These are phyloP conservation scores for Fusarium fracticaudum DNA, from an alignment of 2,329 filamentous ascomycete species.

Conservation along the genomic window DNA sequence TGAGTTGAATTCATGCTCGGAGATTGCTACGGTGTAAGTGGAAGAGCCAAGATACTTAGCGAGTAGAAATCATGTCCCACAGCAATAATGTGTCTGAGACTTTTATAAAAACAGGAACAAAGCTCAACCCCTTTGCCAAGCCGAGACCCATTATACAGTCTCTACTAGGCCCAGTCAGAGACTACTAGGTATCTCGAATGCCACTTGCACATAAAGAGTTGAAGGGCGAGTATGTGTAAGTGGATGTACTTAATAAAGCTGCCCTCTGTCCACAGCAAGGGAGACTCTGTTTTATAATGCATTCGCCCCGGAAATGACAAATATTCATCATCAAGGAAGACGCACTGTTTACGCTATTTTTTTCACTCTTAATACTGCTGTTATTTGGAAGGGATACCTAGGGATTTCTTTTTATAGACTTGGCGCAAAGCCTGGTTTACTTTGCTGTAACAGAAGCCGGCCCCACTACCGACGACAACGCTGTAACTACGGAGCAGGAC, in stretches of 20 bases:
- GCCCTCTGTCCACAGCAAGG: conserved; percentile 12
- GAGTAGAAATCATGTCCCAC: not conserved
- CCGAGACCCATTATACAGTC: not conserved
- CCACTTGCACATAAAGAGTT: not conserved
- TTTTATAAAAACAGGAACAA: not conserved
- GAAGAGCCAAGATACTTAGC: not conserved
- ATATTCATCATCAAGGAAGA: not conserved
- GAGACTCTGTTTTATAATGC: not conserved
- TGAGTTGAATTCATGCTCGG: conserved; percentile 1
- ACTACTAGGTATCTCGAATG: not conserved
- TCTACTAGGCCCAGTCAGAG: not conserved
- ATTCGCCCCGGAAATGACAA: not conserved
- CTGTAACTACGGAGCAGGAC: not conserved
- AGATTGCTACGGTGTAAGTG: not conserved
- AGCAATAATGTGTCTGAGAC: conserved; percentile 6
- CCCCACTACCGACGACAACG: conserved; percentile 21
- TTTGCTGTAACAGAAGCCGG: conserved; percentile 7
- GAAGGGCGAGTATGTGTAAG: conserved; percentile 6
- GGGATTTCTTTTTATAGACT: conserved; percentile 33
- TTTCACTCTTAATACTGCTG: not conserved
- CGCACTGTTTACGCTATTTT: not conserved
- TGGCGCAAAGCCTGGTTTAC: conserved; percentile 17
- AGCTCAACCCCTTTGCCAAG: not conserved
- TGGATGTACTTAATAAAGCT: conserved; percentile 7
- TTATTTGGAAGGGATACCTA: conserved; percentile 8